These are phyloP conservation scores for Chaetomiaceae sp. DNA, from an alignment of 2,329 filamentous ascomycete species.

Conservation along the genomic window DNA sequence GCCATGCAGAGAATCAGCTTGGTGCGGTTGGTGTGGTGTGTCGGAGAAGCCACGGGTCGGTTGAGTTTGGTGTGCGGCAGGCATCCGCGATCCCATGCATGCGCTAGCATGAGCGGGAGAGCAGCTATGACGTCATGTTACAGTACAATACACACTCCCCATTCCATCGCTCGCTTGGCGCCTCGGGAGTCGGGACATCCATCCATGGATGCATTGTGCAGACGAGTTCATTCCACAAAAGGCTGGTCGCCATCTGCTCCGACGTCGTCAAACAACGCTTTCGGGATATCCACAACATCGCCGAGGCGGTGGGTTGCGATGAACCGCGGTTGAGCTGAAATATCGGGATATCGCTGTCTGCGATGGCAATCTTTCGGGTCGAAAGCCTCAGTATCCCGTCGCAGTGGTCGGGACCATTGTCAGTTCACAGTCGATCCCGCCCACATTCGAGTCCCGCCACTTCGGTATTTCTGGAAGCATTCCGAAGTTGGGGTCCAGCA, in stretches of 20 bases:
- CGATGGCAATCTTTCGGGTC: background rate
- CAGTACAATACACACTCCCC: conserved; percentile 4
- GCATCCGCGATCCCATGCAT: conserved; percentile 16
- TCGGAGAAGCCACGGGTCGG: too few relatives aligned
- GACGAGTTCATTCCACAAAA: conserved; percentile 5
- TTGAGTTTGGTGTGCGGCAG: conserved; percentile 3
- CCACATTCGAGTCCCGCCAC: conserved; percentile 4
- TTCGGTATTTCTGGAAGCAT: conserved; percentile 21
- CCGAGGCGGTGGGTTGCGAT: background rate
- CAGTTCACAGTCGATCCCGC: conserved; percentile 15
- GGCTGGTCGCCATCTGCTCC: too few relatives aligned
- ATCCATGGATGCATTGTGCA: background rate
- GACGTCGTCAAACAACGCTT: too few relatives aligned
- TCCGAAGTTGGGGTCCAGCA: conserved; percentile 6
- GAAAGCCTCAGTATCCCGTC: too few relatives aligned
- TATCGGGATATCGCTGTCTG: background rate
- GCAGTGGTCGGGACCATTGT: too few relatives aligned
- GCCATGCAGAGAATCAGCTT: too few relatives aligned
- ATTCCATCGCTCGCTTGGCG: too few relatives aligned
- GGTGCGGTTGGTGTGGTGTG: too few relatives aligned
- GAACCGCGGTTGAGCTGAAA: background rate
- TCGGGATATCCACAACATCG: background rate
- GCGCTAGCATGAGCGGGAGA: conserved; percentile 1
- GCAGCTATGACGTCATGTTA: conserved; percentile 22
- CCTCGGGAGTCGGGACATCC: background rate